These are phyloP conservation scores for Neurospora sp. DNA, from an alignment of 495 filamentous ascomycete genomes.

Conservation along the genomic window DNA sequence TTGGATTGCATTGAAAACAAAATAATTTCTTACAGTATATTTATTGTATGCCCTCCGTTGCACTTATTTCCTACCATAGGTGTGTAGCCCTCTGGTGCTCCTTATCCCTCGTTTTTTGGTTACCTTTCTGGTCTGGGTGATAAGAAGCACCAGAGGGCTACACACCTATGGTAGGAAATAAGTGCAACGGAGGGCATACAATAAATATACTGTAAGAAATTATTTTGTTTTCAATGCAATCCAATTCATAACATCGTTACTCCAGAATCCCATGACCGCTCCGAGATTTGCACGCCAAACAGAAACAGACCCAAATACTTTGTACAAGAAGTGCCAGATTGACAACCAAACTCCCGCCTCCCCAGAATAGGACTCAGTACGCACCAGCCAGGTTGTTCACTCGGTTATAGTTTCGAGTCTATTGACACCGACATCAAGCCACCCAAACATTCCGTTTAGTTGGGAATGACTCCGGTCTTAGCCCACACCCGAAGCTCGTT, in stretches of 20 bases:
- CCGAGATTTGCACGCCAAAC: not conserved
- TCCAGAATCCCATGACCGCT: not conserved
- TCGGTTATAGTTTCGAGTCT: too few relatives aligned
- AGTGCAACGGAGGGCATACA: not conserved
- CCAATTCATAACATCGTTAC: not conserved
- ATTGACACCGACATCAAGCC: too few relatives aligned
- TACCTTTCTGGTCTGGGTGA: not conserved
- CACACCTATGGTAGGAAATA: not conserved
- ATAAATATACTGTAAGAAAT: too few relatives aligned
- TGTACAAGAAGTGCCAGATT: not conserved
- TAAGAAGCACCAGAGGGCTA: not conserved
- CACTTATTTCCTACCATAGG: too few relatives aligned
- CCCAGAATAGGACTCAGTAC: not conserved
- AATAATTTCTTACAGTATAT: too few relatives aligned
- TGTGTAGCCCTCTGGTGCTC: too few relatives aligned
- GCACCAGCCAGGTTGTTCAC: too few relatives aligned
- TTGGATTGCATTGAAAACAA: too few relatives aligned
- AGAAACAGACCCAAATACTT: not conserved
- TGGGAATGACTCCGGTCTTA: conserved; percentile 31
- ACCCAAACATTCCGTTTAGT: not conserved
- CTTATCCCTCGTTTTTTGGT: not conserved
- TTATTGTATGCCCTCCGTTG: too few relatives aligned
- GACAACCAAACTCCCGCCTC: not conserved
- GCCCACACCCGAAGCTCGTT: conserved; percentile 86
- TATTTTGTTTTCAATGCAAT: not conserved